Conservation (phyloP, 352 stramenopile genomes). For the Globisporangium recalcitrans region DNA sequence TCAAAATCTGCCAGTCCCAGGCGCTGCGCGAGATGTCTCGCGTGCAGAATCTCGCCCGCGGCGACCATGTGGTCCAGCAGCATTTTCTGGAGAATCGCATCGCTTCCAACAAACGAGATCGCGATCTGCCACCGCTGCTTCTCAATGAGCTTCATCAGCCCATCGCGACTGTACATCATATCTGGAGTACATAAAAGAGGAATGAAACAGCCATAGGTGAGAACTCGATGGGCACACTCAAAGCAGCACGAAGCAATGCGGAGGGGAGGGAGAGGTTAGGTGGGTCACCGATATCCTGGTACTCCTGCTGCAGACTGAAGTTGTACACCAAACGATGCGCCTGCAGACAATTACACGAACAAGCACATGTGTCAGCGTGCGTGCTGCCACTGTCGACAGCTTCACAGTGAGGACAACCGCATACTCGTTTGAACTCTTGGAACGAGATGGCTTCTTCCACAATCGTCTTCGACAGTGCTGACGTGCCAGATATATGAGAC, state of each 20-base stretch:
- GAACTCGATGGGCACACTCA: neutral
- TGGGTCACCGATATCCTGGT: conserved; percentile 51
- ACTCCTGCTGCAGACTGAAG: conserved; percentile 45
- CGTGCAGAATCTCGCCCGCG: conserved; percentile 27
- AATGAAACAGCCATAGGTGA: neutral
- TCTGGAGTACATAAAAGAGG: conserved; percentile 17
- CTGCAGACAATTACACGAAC: conserved; percentile 13
- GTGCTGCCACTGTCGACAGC: no score
- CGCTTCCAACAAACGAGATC: conserved; percentile 54
- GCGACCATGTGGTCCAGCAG: conserved; percentile 44
- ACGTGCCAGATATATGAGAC: no score
- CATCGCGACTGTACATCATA: conserved; percentile 57
- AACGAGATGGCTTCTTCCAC: conserved; percentile 47
- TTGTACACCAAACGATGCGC: conserved; percentile 56
- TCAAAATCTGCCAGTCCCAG: conserved; percentile 42
- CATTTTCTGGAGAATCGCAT: conserved; percentile 40
- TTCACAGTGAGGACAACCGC: no score
- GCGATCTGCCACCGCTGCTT: conserved; percentile 61
- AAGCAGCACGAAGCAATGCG: neutral
- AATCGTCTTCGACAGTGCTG: conserved; percentile 30
- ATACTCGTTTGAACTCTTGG: conserved; percentile 54
- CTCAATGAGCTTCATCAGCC: conserved; percentile 52
- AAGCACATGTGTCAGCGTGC: neutral
- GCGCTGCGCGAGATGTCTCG: conserved; percentile 27
- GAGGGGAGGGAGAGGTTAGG: no score